Evolutionary conservation across 2,329 filamentous ascomycete genomes (phyloP).

Genomic region (Venturia pyrina): DNA sequence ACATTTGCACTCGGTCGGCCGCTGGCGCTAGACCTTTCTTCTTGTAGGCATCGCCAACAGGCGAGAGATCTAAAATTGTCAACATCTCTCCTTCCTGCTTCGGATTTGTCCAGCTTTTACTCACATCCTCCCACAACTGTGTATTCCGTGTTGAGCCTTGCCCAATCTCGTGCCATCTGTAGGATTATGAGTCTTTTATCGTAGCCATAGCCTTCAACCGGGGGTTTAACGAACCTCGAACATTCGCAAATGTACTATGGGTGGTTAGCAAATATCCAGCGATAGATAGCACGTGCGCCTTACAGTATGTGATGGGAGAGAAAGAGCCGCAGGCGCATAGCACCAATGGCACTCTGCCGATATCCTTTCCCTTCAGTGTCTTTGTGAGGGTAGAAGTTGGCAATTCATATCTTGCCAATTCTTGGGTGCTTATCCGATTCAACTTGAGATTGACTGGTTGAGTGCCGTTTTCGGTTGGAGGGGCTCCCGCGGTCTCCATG

Average conservation of each 20-base stretch:
- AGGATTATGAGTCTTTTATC: neutral
- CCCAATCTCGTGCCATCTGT: conserved; percentile 14
- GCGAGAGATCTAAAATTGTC: conserved; percentile 9
- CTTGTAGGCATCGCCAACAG: conserved; percentile 15
- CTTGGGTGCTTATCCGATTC: conserved; percentile 1
- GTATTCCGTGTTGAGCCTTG: conserved; percentile 12
- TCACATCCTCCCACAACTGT: conserved; percentile 14
- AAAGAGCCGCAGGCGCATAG: conserved; percentile 14
- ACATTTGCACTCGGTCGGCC: conserved; percentile 13
- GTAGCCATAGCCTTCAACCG: neutral
- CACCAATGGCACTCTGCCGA: conserved; percentile 13
- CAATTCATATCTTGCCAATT: conserved; percentile 8
- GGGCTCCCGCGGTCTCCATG: conserved; percentile 9
- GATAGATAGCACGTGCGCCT: conserved; percentile 1
- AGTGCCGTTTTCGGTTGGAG: neutral
- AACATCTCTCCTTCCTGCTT: neutral
- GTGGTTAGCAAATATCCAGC: neutral
- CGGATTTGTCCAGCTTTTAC: neutral
- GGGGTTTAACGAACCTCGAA: conserved; percentile 8
- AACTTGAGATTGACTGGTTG: neutral
- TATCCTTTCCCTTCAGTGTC: conserved; percentile 11
- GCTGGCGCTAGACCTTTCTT: conserved; percentile 14
- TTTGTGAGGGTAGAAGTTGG: conserved; percentile 6
- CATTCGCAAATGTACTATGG: conserved; percentile 12
- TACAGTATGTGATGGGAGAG: conserved; percentile 15